phyloP scores from a whole-genome alignment of 805 yeast genomes.

The Starmerella apicola region DNA sequence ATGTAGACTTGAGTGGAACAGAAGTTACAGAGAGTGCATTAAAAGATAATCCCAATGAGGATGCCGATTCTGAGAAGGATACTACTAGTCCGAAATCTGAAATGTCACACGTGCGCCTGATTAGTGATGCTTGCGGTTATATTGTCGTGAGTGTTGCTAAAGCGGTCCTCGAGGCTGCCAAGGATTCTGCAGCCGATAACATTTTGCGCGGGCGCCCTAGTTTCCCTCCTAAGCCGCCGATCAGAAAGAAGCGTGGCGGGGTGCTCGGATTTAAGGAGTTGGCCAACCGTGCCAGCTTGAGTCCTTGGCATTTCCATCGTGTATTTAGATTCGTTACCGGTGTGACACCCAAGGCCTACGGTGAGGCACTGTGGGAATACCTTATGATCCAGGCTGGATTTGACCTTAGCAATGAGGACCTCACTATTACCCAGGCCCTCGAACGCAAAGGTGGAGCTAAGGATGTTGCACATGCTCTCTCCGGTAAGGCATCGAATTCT shows the following conservation, averaged over 20 bases:
- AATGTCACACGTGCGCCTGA: slow-evolving; percentile 43
- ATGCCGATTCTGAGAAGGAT: slow-evolving; percentile 1
- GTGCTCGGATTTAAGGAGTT: slow-evolving; percentile 59
- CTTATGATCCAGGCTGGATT: slow-evolving; percentile 21
- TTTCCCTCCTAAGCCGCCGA: slow-evolving; percentile 18
- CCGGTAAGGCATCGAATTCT: not conserved
- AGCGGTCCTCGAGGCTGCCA: slow-evolving; percentile 27
- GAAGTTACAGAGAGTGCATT: slow-evolving; percentile 19
- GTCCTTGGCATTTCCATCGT: slow-evolving; percentile 90
- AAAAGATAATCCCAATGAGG: slow-evolving; percentile 6
- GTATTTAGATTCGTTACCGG: slow-evolving; percentile 81
- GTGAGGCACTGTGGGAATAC: slow-evolving; percentile 55
- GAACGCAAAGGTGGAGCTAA: not conserved
- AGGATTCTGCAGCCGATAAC: slow-evolving; percentile 21
- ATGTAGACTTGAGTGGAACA: slow-evolving; percentile 20
- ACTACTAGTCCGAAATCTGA: slow-evolving; percentile 17
- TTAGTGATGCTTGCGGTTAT: slow-evolving; percentile 70
- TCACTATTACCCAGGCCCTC: slow-evolving; percentile 8
- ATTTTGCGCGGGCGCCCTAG: slow-evolving; percentile 4
- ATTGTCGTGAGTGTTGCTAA: slow-evolving; percentile 67
- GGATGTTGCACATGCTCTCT: not conserved
- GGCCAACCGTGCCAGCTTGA: slow-evolving; percentile 68
- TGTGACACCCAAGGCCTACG: slow-evolving; percentile 77
- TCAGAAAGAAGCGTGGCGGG: slow-evolving; percentile 30
- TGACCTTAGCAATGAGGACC: slow-evolving; percentile 19